Conservation (phyloP, 768 basidiomycete species). For the Termitomyces sp. region DNA sequence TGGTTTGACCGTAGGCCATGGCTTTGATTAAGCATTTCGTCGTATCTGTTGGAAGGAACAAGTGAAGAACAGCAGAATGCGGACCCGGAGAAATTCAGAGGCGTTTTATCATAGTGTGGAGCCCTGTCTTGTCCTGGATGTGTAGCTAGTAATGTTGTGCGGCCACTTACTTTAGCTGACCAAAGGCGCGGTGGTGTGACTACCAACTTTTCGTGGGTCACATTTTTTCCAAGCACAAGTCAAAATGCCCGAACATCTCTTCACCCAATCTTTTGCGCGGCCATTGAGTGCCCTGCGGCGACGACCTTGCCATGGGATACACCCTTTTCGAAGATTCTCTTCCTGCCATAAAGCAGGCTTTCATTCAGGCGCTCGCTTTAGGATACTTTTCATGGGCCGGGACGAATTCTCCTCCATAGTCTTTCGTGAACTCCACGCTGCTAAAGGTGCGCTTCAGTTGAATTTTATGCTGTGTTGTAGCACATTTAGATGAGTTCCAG, state of each 20-base stretch:
- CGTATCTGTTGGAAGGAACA: no score
- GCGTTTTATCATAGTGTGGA: no score
- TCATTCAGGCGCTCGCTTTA: conserved; percentile 33
- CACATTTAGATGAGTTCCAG: conserved; percentile 31
- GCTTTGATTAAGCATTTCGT: no score
- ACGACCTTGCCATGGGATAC: not conserved
- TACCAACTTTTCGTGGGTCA: not conserved
- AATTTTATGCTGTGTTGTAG: not conserved
- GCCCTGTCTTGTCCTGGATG: no score
- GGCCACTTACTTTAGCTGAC: no score
- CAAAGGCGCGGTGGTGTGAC: not conserved
- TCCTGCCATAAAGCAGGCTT: not conserved
- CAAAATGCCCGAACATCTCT: not conserved
- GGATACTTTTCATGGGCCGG: conserved; percentile 85
- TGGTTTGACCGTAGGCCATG: no score
- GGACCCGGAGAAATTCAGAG: no score
- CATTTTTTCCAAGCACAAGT: not conserved
- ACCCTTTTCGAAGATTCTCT: not conserved
- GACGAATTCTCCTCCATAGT: conserved; percentile 83
- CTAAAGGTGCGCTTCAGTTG: conserved; percentile 42
- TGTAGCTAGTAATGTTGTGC: no score
- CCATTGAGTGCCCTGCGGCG: not conserved
- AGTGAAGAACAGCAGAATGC: no score
- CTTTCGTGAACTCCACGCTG: conserved; percentile 55
- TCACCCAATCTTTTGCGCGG: not conserved